Evolutionary conservation across 2,329 filamentous ascomycete species (phyloP).

Genomic region (Thelonectria discophora): DNA sequence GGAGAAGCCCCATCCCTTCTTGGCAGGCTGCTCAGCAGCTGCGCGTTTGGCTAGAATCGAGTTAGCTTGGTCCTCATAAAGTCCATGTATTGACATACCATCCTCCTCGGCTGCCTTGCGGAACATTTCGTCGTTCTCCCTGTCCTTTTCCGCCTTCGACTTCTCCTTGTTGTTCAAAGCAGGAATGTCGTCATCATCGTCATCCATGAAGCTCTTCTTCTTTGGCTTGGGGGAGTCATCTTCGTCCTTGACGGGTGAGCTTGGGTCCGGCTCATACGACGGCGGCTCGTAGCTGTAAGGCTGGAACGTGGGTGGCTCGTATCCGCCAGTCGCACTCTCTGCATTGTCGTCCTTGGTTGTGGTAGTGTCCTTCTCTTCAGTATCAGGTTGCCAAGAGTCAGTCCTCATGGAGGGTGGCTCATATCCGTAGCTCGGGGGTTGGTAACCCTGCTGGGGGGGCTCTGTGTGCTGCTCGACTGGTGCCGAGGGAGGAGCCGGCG

Average conservation of each 20-base stretch:
- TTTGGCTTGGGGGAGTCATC: conserved; percentile 67
- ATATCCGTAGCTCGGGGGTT: conserved; percentile 61
- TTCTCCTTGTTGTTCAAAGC: conserved; percentile 62
- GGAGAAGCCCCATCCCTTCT: conserved; percentile 81
- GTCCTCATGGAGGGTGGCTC: conserved; percentile 55
- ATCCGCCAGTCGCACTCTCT: conserved; percentile 54
- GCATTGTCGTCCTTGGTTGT: conserved; percentile 28
- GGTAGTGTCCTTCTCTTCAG: not conserved
- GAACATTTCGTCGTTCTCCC: conserved; percentile 86
- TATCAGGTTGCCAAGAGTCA: conserved; percentile 28
- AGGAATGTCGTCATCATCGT: conserved; percentile 78
- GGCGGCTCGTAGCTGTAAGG: conserved; percentile 67
- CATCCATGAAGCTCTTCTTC: conserved; percentile 83
- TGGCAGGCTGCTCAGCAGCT: conserved; percentile 56
- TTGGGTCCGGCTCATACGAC: conserved; percentile 62
- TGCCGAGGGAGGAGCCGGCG: conserved; percentile 23
- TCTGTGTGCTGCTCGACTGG: conserved; percentile 27
- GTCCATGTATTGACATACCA: conserved; percentile 55
- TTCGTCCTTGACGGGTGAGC: conserved; percentile 50
- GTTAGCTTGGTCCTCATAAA: conserved; percentile 25
- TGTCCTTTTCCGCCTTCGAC: conserved; percentile 73
- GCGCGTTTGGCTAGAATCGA: conserved; percentile 66
- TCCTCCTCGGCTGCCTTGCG: conserved; percentile 82
- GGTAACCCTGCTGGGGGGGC: conserved; percentile 49
- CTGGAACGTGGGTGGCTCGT: conserved; percentile 70